Base-by-base conservation (phyloP, 805 yeast species). In the Ogataea haglerorum region DNA sequence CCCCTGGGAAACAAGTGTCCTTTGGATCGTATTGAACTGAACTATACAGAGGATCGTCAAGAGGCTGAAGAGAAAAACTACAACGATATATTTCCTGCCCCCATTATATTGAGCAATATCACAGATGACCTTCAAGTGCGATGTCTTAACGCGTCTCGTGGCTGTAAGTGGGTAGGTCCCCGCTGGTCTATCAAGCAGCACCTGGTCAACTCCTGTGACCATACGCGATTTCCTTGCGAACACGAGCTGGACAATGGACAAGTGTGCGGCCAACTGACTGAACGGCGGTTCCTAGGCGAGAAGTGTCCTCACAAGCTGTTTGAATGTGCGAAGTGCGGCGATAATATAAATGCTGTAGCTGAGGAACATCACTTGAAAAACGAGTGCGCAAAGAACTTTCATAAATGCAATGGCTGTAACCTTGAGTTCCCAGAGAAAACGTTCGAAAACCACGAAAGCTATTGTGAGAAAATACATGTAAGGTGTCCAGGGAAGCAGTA, bases 181-280 rank as follows among this genome's bases (percentile, higher is more conserved):
- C 61, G 86, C 16, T 80, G 86, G 82, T 70, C 73, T 38, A 52
- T 80, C 6, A 70, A 70, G 36, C 68, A 61, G 31, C 88, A 82
- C 58, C 56, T 76, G 3, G 57, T 52, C 2, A 50, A 54, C 10
- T 67, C 64, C 5, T 74, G 80, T 44, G 57, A 43, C 17, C 66
- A 44, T 49, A 68, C 69, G 0, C 47, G 60, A 23, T 66, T 73
- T 7, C 48, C 42, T 19, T 74, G 80, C 46, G 52, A 47, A n/a
- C 28, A 43, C 23, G 22, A 30, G 4, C 22, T 42, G 7, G 48
- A 45, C n/a, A 51, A 44, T 12, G 52, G 48, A 6, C 34, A 34
- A 16, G 29, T 38, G 7, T 53, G 60, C 40, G 48, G 44, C 12
- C 39, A 43, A 21, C 34, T 54, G 15, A 52, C 58, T 2, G 55